Conservation (phyloP, 805 yeast genomes). For the Teunomyces barrocoloradensis region DNA sequence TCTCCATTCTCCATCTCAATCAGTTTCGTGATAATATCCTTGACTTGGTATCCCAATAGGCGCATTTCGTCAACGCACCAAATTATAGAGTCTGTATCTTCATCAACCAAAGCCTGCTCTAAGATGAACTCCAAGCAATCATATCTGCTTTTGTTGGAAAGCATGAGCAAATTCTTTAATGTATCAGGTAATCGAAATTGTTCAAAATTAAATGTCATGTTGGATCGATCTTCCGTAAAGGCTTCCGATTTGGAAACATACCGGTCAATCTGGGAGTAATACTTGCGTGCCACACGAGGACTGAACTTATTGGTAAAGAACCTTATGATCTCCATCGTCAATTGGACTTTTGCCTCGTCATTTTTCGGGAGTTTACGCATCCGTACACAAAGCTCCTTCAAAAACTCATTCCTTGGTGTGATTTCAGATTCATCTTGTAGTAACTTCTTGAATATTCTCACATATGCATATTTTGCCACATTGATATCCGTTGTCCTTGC, state of each 20-base stretch:
- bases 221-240: background rate
- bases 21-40: slow-evolving; percentile 11
- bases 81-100: slow-evolving; percentile 18
- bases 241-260: slow-evolving; percentile 5
- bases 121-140: slow-evolving; percentile 21
- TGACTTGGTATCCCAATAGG: slow-evolving; percentile 21
- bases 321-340: slow-evolving; percentile 18
- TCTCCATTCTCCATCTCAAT: background rate
- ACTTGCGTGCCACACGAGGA: slow-evolving; percentile 19
- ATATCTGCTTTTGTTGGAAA: slow-evolving; percentile 12
- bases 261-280: slow-evolving; percentile 12
- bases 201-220: slow-evolving; percentile 13
- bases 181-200: slow-evolving; percentile 18
- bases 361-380: slow-evolving; percentile 10
- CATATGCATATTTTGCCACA: slow-evolving; percentile 24
- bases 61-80: slow-evolving; percentile 36
- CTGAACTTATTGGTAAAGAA: slow-evolving; percentile 17
- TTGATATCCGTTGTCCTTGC: slow-evolving; percentile 15
- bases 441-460: slow-evolving; percentile 18
- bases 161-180: slow-evolving; percentile 16
- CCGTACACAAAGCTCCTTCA: slow-evolving; percentile 7
- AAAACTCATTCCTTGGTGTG: slow-evolving; percentile 6
- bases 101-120: slow-evolving; percentile 19
- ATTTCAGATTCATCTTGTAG: slow-evolving; percentile 1
- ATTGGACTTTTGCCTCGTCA: slow-evolving; percentile 13